Conservation (phyloP, 805 yeast species). For the Zygosaccharomyces siamensis region DNA sequence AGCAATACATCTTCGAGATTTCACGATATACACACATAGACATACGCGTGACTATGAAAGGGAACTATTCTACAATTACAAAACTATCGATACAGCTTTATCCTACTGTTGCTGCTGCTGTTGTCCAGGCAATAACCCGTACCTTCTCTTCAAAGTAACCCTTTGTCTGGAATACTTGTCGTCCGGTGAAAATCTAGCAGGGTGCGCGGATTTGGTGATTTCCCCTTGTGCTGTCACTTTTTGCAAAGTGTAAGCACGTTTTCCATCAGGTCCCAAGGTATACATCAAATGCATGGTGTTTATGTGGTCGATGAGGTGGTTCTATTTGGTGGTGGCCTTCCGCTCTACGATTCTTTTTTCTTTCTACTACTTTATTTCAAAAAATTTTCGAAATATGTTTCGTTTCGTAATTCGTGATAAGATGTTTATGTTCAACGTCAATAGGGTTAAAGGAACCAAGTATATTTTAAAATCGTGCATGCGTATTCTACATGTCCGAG, state of each 20-base stretch:
- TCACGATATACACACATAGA: conserved; percentile 1
- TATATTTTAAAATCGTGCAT: background rate
- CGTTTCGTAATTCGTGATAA: background rate
- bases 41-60: background rate
- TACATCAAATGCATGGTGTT: conserved; percentile 93
- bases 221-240: conserved; percentile 81
- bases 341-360: background rate
- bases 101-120: conserved; percentile 16
- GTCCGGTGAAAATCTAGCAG: conserved; percentile 99
- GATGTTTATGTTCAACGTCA: background rate
- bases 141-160: conserved; percentile 96
- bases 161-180: conserved; percentile 99
- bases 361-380: background rate
- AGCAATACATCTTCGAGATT: background rate
- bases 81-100: background rate
- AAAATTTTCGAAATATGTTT: background rate
- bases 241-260: conserved; percentile 88
- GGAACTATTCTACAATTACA: conserved; percentile 5
- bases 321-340: background rate
- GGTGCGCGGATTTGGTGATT: conserved; percentile 98
- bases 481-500: no score
- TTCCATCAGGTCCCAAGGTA: conserved; percentile 91
- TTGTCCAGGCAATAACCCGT: conserved; percentile 80
- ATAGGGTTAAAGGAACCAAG: background rate
- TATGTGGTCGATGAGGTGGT: background rate